phyloP scores from a whole-genome alignment of 345 rosid species.

The Melaleuca quinquenervia region DNA sequence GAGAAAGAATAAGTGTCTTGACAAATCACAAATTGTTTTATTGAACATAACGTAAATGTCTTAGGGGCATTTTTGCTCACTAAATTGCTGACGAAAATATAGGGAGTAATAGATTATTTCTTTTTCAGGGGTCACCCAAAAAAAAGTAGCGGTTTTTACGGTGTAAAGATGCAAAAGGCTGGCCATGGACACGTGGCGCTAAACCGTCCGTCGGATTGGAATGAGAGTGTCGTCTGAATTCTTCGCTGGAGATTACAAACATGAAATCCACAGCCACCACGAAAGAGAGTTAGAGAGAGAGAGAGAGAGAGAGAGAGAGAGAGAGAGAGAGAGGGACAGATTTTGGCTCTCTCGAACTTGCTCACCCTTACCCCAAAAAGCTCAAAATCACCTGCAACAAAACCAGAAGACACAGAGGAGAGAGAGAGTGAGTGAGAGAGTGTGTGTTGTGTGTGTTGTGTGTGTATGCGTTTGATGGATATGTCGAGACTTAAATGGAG shows the following conservation, averaged over 20 bases:
- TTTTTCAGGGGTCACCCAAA: not conserved
- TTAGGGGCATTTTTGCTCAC: not conserved
- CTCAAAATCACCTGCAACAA: not conserved
- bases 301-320: not conserved
- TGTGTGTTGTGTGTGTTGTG: not conserved
- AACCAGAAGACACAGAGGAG: not conserved
- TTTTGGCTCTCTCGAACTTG: not conserved
- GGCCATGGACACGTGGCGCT: not conserved
- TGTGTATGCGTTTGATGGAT: not conserved
- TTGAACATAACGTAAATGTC: not conserved
- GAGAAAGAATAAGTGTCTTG: not conserved
- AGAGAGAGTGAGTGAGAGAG: not conserved
- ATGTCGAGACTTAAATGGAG: not conserved
- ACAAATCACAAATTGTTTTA: not conserved
- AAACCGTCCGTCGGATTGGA: not conserved
- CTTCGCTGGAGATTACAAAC: not conserved
- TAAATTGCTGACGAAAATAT: not conserved
- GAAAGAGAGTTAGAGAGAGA: not conserved
- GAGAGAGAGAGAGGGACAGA: not conserved
- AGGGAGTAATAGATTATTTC: not conserved
- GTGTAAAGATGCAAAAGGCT: not conserved
- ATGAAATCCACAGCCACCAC: not conserved
- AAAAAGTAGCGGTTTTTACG: conserved; percentile 3
- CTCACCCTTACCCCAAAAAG: not conserved
- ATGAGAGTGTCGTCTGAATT: not conserved